Evolutionary conservation across 192 early-diverging fungal species (phyloP).

Genomic region (Thamnidium elegans): DNA sequence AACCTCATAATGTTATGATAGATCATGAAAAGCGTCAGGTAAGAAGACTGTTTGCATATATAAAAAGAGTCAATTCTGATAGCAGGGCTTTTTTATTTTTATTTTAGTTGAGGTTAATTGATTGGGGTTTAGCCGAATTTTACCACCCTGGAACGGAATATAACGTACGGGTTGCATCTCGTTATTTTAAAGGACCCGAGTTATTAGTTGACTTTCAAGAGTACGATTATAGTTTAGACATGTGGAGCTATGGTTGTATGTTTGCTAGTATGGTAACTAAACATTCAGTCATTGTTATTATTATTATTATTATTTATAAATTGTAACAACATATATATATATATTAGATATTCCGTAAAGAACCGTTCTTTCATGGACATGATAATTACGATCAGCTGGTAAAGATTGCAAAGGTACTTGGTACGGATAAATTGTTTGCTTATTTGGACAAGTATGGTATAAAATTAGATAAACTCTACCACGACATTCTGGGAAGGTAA

Average conservation of each 20-base stretch:
- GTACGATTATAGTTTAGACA: constrained; percentile 98
- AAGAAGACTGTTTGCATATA: too few species aligned
- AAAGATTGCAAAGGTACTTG: constrained; percentile 96
- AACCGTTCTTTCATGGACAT: constrained; percentile 98
- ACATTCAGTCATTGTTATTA: too few species aligned
- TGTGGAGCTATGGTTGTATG: constrained; percentile 99
- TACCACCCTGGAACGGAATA: constrained; percentile 97
- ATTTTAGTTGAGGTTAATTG: constrained; percentile 88
- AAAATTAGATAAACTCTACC: constrained; percentile 84
- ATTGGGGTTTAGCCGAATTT: constrained; percentile 99
- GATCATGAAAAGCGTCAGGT: constrained; percentile 89
- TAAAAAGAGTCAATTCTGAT: neutral
- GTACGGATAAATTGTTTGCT: constrained; percentile 90
- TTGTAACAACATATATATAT: neutral
- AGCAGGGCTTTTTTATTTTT: neutral
- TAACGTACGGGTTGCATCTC: constrained; percentile 96
- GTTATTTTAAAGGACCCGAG: constrained; percentile 99
- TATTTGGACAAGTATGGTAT: constrained; percentile 97
- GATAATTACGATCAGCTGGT: constrained; percentile 99
- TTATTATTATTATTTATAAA: neutral
- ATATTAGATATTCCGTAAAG: constrained; percentile 92
- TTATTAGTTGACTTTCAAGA: constrained; percentile 96
- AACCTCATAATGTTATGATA: constrained; percentile 99
- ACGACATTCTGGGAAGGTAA: constrained; percentile 77
- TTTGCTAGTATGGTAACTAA: constrained; percentile 93